Conservation (phyloP, 805 yeast genomes). For the Limtongia smithiae region DNA sequence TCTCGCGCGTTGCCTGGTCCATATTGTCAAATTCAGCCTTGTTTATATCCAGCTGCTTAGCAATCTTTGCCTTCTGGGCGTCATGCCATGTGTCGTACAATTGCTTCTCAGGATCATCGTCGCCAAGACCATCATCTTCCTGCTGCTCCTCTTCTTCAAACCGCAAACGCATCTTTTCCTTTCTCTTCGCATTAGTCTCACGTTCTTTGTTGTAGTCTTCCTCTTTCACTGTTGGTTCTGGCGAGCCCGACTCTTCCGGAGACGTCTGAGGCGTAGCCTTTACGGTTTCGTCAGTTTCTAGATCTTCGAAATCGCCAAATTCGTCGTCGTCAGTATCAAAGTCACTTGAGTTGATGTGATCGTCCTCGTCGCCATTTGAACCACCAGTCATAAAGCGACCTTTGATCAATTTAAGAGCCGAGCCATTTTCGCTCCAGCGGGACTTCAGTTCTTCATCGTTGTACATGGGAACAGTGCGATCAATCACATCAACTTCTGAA, state of each 20-base stretch:
- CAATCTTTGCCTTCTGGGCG: slow-evolving; percentile 92
- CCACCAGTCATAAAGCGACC: slow-evolving; percentile 27
- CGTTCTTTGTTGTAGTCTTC: slow-evolving; percentile 70
- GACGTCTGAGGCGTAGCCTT: slow-evolving; percentile 39
- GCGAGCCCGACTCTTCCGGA: slow-evolving; percentile 39
- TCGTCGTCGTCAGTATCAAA: slow-evolving; percentile 57
- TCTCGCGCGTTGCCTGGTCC: slow-evolving; percentile 71
- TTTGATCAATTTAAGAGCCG: slow-evolving; percentile 14
- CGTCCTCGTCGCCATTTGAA: slow-evolving; percentile 36
- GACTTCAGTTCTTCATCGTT: slow-evolving; percentile 17
- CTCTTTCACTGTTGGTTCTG: slow-evolving; percentile 34
- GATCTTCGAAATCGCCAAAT: slow-evolving; percentile 39
- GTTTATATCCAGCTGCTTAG: slow-evolving; percentile 92
- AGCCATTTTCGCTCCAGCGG: slow-evolving; percentile 28
- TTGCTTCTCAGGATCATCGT: slow-evolving; percentile 70
- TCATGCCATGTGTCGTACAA: slow-evolving; percentile 98
- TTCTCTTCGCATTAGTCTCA: slow-evolving; percentile 77
- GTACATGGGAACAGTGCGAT: slow-evolving; percentile 26
- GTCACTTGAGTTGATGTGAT: slow-evolving; percentile 38
- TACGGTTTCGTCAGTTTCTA: slow-evolving; percentile 38
- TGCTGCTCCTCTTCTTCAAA: slow-evolving; percentile 75
- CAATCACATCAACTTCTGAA: slow-evolving; percentile 19
- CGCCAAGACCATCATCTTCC: slow-evolving; percentile 52
- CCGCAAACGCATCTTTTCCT: slow-evolving; percentile 81
- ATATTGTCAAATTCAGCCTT: slow-evolving; percentile 61